Conservation (phyloP, 2,329 filamentous ascomycete genomes). For the Ophiostoma quercus region DNA sequence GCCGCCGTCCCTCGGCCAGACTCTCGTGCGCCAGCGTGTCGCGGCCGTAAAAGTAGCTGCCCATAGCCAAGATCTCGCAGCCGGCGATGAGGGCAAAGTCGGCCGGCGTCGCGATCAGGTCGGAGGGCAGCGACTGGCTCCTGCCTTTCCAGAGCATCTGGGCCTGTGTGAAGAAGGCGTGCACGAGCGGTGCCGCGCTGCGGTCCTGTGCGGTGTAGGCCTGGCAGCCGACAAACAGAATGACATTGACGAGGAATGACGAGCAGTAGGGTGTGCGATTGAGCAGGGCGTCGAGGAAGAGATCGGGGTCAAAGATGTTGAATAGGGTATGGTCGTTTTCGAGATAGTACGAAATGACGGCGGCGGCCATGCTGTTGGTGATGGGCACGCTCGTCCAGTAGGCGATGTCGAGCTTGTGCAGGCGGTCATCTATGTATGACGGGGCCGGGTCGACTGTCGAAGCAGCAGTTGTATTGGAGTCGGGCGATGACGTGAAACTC, state of each 20-base stretch:
- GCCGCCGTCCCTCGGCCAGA: constrained; percentile 20
- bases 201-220: not conserved
- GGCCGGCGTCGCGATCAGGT: not conserved
- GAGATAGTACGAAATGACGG: constrained; percentile 25
- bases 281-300: not conserved
- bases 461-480: not conserved
- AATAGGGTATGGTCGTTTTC: constrained; percentile 18
- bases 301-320: not conserved
- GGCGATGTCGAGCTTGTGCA: constrained; percentile 12
- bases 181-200: not conserved
- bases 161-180: not conserved
- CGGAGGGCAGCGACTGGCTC: not conserved
- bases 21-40: constrained; percentile 13
- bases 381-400: constrained; percentile 26
- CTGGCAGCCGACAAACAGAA: not conserved
- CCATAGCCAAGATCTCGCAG: constrained; percentile 21
- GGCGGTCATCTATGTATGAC: constrained; percentile 3
- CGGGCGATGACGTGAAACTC: not conserved
- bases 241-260: not conserved
- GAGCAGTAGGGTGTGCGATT: not conserved
- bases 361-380: constrained; percentile 22
- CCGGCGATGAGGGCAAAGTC: not conserved
- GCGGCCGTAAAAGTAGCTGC: constrained; percentile 21
- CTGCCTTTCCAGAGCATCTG: not conserved
- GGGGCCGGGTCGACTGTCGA: not conserved